phyloP scores from a whole-genome alignment of 306 rosid species.

The Lathyrus aphaca region DNA sequence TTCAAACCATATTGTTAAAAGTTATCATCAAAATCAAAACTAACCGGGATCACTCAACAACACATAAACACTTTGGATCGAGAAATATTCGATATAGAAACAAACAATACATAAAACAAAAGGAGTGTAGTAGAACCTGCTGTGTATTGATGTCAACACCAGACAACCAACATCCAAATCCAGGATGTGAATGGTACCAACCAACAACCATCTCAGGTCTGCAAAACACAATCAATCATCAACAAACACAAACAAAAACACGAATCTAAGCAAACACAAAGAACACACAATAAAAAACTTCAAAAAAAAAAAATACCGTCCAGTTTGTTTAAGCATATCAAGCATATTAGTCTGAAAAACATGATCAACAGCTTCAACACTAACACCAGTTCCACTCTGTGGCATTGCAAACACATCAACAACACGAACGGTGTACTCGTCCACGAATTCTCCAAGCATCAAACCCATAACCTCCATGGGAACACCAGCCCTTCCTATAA shows the following conservation, averaged over 20 bases:
- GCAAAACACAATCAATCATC: conserved; percentile 41
- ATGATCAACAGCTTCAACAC: conserved; percentile 98
- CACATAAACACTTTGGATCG: background rate
- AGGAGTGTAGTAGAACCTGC: conserved; percentile 58
- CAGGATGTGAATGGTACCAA: conserved; percentile 99
- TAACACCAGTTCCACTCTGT: conserved; percentile 96
- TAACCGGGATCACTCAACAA: background rate
- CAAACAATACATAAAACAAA: conserved; percentile 12
- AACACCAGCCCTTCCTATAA: conserved; percentile 89
- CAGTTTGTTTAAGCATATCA: conserved; percentile 97
- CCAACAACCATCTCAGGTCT: conserved; percentile 99
- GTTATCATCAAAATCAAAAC: background rate
- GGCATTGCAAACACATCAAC: conserved; percentile 99
- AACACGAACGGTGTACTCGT: conserved; percentile 90
- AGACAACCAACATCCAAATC: conserved; percentile 98
- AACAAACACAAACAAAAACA: conserved; percentile 5
- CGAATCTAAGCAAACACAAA: conserved; percentile 2
- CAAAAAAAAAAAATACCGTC: conserved; percentile 53
- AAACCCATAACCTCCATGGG: conserved; percentile 99
- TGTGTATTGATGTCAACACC: conserved; percentile 98
- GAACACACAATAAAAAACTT: background rate
- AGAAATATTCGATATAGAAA: background rate
- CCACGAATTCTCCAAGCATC: conserved; percentile 95
- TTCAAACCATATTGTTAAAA: background rate
- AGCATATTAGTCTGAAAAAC: conserved; percentile 98